These are phyloP conservation scores for Wallacemonas sp. DNA, from an alignment of 208 protist species.

Conservation along the genomic window DNA sequence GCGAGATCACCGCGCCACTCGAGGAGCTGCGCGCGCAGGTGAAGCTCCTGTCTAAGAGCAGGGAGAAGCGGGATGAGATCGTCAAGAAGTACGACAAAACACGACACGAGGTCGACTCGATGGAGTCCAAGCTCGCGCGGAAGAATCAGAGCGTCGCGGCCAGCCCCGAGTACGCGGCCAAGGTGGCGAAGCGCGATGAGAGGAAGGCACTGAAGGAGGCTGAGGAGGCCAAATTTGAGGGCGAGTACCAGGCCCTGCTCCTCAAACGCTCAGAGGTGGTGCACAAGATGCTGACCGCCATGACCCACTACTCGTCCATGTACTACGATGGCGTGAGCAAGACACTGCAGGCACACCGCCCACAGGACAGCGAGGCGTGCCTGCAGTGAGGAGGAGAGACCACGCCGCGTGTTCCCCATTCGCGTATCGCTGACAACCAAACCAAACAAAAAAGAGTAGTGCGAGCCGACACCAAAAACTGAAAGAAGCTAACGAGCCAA, in stretches of 20 bases:
- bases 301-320: slow-evolving; percentile 23
- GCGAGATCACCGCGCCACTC: slow-evolving; percentile 29
- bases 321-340: slow-evolving; percentile 42
- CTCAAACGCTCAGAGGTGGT: slow-evolving; percentile 36
- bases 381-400: too few species aligned
- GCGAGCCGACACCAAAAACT: too few species aligned
- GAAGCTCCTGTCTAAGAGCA: slow-evolving; percentile 19
- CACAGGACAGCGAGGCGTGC: too few species aligned
- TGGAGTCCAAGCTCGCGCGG: slow-evolving; percentile 61
- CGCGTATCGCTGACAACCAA: too few species aligned
- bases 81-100: slow-evolving; percentile 44
- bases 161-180: slow-evolving; percentile 43
- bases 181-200: slow-evolving; percentile 41
- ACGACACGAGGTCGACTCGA: slow-evolving; percentile 29
- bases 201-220: slow-evolving; percentile 28
- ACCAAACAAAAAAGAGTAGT: too few species aligned
- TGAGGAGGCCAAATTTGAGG: slow-evolving; percentile 26
- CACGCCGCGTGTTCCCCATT: too few species aligned
- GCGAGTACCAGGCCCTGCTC: slow-evolving; percentile 23
- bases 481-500: slow-evolving; percentile 20
- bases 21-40: slow-evolving; percentile 30
- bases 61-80: slow-evolving; percentile 23
- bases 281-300: slow-evolving; percentile 19
- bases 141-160: slow-evolving; percentile 55
- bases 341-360: slow-evolving; percentile 13